Base-by-base conservation (phyloP, 257 asterid species). In the Orobanche coerulescens region DNA sequence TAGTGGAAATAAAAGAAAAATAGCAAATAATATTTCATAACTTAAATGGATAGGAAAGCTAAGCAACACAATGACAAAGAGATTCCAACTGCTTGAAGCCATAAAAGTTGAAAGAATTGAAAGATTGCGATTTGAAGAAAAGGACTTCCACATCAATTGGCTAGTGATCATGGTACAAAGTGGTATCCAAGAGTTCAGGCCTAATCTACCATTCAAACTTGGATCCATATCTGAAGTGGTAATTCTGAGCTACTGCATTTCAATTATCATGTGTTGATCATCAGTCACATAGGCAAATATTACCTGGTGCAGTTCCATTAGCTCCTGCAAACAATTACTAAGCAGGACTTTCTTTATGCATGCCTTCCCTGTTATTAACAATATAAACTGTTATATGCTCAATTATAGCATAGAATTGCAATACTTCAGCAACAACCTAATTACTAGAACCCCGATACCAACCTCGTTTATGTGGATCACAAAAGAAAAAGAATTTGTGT, bases 301-400 rank as follows among this genome's bases (percentile, higher is more conserved):
- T 76, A 93, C 97, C 97, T 89, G 97, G 84, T 93, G 99, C 48
- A 93, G 82, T 75, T 93, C 99, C 97, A 93, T 93, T 67, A 93
- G 85, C 80, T 93, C 97, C 79, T 89, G 99, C 61, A 93, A 96
- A 72, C 99, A 89, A 80, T 93, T 89, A 78, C 99, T 93, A 19
- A 93, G 96, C 65, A 93, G 82, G 46, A 93, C 87, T 76, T 89
- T 93, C 82, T 93, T 93, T 75, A 93, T 89, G 89, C 99, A 93
- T 43, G 97, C 97, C 81, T 89, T 93, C 65, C 97, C 99, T 93
- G 88, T 75, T 44, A 69, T 57, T 65, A 62, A 66, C 39, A 18
- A 51, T 18, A 22, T 18, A 22, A 68, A 30, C 65, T 25, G 53
- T 66, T 36, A 63, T 37, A 62, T 69, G 43, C 52, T 51, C 28